A percentile compares a stretch with the other conserved stretches of the same genome.
Evolutionary conservation across 2,329 filamentous ascomycete species (phyloP).

Genomic region (Xylaria sp.): DNA sequence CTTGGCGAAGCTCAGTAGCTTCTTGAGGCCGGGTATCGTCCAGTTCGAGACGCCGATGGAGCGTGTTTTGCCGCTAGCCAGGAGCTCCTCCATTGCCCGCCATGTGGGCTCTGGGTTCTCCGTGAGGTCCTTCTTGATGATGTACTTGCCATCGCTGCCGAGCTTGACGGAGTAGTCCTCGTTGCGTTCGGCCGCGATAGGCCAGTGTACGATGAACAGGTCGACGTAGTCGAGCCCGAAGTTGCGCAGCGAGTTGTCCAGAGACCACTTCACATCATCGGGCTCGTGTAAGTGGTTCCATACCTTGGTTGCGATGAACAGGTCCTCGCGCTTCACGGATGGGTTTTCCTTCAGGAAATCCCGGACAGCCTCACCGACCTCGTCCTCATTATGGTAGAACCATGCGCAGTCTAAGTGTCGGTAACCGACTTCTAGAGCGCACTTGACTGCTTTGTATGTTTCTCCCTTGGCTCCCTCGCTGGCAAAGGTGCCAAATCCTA

Average conservation of each 20-base stretch:
- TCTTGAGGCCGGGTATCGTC: conserved; percentile 54
- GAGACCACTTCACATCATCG: conserved; percentile 66
- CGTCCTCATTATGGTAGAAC: conserved; percentile 75
- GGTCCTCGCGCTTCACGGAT: conserved; percentile 62
- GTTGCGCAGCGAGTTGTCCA: conserved; percentile 63
- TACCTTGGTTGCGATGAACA: conserved; percentile 74
- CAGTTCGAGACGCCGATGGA: conserved; percentile 61
- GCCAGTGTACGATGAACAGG: conserved; percentile 68
- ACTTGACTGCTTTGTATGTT: conserved; percentile 72
- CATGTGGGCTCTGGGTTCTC: conserved; percentile 73
- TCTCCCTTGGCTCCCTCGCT: conserved; percentile 71
- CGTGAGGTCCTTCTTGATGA: conserved; percentile 69
- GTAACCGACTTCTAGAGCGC: conserved; percentile 71
- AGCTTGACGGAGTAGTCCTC: conserved; percentile 57
- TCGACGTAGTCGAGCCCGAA: conserved; percentile 68
- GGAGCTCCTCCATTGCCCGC: conserved; percentile 66
- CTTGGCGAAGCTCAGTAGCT: conserved; percentile 54
- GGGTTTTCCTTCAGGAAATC: conserved; percentile 55
- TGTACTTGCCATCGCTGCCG: conserved; percentile 59
- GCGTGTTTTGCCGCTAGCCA: conserved; percentile 48
- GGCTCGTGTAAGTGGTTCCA: conserved; percentile 74
- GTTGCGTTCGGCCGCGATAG: conserved; percentile 58
- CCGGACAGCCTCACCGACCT: conserved; percentile 68
- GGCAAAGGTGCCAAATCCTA: conserved; percentile 74
- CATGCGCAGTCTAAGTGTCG: conserved; percentile 75